These are phyloP conservation scores for Camelina laxa DNA, from an alignment of 345 rosid species.

Conservation along the genomic window DNA sequence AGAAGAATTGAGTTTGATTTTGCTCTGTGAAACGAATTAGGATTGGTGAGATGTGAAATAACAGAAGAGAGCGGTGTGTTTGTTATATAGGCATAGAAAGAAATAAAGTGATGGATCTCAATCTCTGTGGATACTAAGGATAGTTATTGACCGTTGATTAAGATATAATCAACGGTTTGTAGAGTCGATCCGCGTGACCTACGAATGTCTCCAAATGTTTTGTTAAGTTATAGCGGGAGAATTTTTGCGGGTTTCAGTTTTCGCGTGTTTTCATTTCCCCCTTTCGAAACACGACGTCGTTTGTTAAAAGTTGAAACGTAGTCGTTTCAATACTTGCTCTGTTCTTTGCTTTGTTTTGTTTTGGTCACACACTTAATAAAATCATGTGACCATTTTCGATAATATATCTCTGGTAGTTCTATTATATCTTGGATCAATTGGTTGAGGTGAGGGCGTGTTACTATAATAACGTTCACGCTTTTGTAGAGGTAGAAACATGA, in stretches of 20 bases:
- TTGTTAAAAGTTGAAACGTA: no score
- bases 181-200: constrained; percentile 27
- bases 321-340: no score
- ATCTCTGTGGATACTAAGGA: not conserved
- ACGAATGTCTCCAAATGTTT: not conserved
- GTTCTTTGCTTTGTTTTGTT: no score
- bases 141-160: constrained; percentile 20
- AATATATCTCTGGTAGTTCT: no score
- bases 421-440: no score
- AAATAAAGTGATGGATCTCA: not conserved
- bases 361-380: no score
- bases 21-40: not conserved
- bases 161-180: constrained; percentile 25
- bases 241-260: not conserved
- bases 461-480: no score
- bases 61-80: not conserved
- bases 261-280: not conserved
- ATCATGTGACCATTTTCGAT: no score
- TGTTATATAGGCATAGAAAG: not conserved
- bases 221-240: constrained; percentile 16
- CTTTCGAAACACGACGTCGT: no score
- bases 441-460: no score
- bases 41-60: not conserved
- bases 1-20: no score
- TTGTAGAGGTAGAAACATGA: no score